These are phyloP conservation scores for Puccinia horiana DNA, from an alignment of 1,284 basidiomycete genomes.

Conservation along the genomic window DNA sequence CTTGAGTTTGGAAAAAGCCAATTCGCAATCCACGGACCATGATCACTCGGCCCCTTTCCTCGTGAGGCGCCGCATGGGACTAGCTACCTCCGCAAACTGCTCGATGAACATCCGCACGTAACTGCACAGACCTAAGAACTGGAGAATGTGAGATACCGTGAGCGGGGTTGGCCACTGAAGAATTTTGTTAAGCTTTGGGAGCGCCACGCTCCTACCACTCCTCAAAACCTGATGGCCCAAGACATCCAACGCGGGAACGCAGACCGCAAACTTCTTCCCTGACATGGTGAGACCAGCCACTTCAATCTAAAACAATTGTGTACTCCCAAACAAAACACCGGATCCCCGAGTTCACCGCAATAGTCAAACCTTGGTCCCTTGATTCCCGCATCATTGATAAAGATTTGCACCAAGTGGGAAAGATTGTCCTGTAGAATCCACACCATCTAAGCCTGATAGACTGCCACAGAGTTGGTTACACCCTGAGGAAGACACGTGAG, in stretches of 20 bases:
- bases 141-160: neutral
- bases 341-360: neutral
- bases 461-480: constrained; percentile 20
- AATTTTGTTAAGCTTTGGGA: constrained; percentile 17
- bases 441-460: constrained; percentile 36
- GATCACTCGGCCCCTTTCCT: neutral
- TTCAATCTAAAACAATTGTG: constrained; percentile 15
- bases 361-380: neutral
- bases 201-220: neutral
- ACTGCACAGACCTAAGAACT: neutral
- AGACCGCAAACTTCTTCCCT: constrained; percentile 18
- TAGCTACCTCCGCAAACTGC: neutral
- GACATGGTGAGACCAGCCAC: too few species aligned
- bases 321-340: constrained; percentile 3
- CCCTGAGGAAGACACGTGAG: constrained; percentile 35
- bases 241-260: constrained; percentile 13
- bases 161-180: neutral
- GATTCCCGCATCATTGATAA: constrained; percentile 13
- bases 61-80: neutral
- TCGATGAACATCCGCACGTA: constrained; percentile 34
- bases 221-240: neutral
- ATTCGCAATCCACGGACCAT: neutral
- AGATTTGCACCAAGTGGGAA: neutral
- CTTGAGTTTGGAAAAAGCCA: neutral
- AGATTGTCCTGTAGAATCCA: constrained; percentile 20